These are phyloP conservation scores for Batkoa obscura DNA, from an alignment of 371 early-diverging fungal species.

Conservation along the genomic window DNA sequence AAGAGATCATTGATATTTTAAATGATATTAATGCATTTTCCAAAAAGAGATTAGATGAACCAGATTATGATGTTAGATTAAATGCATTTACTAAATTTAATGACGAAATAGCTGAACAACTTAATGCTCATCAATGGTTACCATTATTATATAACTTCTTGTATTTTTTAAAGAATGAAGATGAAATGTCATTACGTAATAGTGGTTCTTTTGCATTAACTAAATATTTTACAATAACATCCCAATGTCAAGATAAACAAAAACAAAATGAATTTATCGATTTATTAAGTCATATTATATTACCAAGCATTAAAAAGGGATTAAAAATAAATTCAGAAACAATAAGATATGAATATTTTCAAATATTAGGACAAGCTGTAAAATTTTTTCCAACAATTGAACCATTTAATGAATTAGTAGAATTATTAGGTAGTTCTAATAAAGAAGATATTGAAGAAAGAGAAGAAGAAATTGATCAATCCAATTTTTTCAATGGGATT, in stretches of 20 bases:
- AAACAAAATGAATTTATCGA: background rate
- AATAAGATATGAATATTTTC: slow-evolving; percentile 49
- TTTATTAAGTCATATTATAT: slow-evolving; percentile 35
- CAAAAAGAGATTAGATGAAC: slow-evolving; percentile 50
- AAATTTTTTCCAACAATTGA: slow-evolving; percentile 31
- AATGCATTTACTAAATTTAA: slow-evolving; percentile 52
- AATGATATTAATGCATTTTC: slow-evolving; percentile 62
- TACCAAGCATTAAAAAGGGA: slow-evolving; percentile 57
- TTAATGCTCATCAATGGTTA: slow-evolving; percentile 59
- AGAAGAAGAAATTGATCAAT: slow-evolving; percentile 45
- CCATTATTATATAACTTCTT: slow-evolving; percentile 75
- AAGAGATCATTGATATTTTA: slow-evolving; percentile 28
- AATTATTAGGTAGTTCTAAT: slow-evolving; percentile 20
- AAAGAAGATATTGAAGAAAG: slow-evolving; percentile 43
- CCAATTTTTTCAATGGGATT: slow-evolving; percentile 43
- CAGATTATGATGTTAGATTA: slow-evolving; percentile 71
- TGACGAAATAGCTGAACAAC: slow-evolving; percentile 30
- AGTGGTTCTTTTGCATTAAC: slow-evolving; percentile 51
- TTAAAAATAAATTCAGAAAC: slow-evolving; percentile 30
- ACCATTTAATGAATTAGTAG: slow-evolving; percentile 42
- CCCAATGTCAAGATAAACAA: slow-evolving; percentile 11
- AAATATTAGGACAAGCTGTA: slow-evolving; percentile 37
- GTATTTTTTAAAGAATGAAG: slow-evolving; percentile 52
- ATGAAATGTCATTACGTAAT: slow-evolving; percentile 75
- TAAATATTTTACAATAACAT: slow-evolving; percentile 22